Base-by-base conservation (phyloP, 164 flowering plant species). In the Vitis rupestris region DNA sequence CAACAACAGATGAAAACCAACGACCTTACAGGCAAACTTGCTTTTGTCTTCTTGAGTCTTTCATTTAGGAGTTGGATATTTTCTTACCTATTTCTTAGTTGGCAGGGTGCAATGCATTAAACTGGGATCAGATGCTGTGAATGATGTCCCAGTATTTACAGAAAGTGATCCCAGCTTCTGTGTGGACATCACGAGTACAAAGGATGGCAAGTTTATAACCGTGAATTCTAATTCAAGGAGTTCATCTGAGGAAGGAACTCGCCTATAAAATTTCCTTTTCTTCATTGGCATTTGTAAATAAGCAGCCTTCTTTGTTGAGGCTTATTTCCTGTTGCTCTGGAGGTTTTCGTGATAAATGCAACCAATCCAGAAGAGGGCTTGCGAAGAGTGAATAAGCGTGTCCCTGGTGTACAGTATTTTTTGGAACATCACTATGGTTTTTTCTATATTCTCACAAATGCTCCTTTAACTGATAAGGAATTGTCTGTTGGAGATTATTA, bases 171-270 rank as follows among this genome's bases (percentile, higher is more conserved):
- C 91, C 23, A 76, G 76, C 59, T 91, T 79, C 75, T 95, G 97
- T 79, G 90, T 92, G 72, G 99, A 95, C 78, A 90, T 95, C 66
- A 79, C 99, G 47, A 84, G 84, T 79, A 92, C 99, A 65, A 94
- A 94, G 80, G 99, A 94, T 85, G 94, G 97, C 63, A 90, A 87
- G 79, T 94, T 85, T 75, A 80, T 95, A 52, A 92, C 97, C 76
- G 85, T 95, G 73, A 92, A 92, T 83, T 92, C 96, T 70, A 95
- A 90, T 74, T 92, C 99, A 73, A 91, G 98, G 80, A 84, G 90
- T 78, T 91, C 99, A 76, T 95, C 99, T 14, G 98, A 95, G 98
- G 98, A 86, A 91, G 87, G 88, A 83, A 76, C 78, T 79, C 60
- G 62, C 69, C 64, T 59, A 50, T 68, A 64, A 31, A 50, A 8